A percentile compares a stretch with the other conserved stretches of the same genome.
phyloP scores from a whole-genome alignment of 805 yeast species.

The Myxozyma kluyveri region DNA sequence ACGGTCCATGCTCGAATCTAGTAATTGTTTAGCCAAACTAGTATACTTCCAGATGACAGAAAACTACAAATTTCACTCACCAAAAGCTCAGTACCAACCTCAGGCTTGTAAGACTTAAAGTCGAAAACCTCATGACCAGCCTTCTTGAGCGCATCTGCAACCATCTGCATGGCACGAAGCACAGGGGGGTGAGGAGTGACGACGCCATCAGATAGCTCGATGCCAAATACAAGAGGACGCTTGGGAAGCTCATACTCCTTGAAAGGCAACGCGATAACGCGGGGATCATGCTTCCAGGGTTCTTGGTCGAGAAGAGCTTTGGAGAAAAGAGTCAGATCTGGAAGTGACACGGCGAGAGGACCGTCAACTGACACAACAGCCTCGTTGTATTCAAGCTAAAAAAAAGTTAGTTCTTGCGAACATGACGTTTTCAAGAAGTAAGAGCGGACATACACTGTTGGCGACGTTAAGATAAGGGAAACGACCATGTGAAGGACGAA shows the following conservation, averaged over 20 bases:
- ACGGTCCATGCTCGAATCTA: slow-evolving; percentile 28
- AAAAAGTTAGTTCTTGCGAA: slow-evolving; percentile 37
- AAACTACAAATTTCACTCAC: too few species aligned
- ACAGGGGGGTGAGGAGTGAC: slow-evolving; percentile 53
- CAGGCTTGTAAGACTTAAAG: slow-evolving; percentile 43
- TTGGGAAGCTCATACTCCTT: slow-evolving; percentile 35
- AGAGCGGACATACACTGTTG: slow-evolving; percentile 38
- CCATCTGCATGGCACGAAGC: slow-evolving; percentile 44
- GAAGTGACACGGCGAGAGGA: slow-evolving; percentile 51
- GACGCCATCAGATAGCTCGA: slow-evolving; percentile 45
- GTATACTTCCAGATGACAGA: not conserved
- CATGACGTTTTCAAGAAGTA: slow-evolving; percentile 45
- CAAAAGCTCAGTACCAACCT: slow-evolving; percentile 16
- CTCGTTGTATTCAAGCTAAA: slow-evolving; percentile 38
- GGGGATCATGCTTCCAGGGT: slow-evolving; percentile 48
- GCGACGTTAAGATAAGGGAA: slow-evolving; percentile 48
- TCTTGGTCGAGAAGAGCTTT: slow-evolving; percentile 39
- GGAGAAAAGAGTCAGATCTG: slow-evolving; percentile 52
- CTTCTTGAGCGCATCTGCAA: slow-evolving; percentile 33
- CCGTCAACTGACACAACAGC: slow-evolving; percentile 51
- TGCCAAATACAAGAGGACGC: slow-evolving; percentile 44
- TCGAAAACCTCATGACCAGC: slow-evolving; percentile 53
- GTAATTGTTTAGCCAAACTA: not conserved
- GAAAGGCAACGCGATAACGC: slow-evolving; percentile 43
- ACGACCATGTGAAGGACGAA: slow-evolving; percentile 61